Conservation (phyloP, 2,329 filamentous ascomycete species). For the Pseudogymnoascus sp. region DNA sequence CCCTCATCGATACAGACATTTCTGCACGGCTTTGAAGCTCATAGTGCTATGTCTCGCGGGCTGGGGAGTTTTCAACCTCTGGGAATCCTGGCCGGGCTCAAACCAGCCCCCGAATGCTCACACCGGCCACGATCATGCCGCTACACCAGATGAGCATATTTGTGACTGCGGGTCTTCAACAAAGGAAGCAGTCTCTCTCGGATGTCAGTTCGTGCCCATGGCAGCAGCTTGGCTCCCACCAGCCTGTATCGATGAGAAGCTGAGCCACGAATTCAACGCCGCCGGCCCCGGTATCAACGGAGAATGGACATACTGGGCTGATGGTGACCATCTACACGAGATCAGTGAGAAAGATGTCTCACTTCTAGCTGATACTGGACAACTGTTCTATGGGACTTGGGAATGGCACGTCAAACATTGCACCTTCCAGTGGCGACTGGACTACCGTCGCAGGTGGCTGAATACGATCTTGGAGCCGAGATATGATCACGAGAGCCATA, state of each 20-base stretch:
- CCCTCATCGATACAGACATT: no score
- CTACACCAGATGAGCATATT: no score
- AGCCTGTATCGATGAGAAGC: conserved; percentile 29
- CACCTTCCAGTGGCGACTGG: conserved; percentile 30
- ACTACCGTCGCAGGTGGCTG: conserved; percentile 13
- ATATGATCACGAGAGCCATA: conserved; percentile 16
- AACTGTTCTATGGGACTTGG: conserved; percentile 18
- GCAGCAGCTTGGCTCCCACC: conserved; percentile 31
- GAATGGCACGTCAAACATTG: conserved; percentile 31
- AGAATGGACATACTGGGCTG: conserved; percentile 29
- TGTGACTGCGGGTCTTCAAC: conserved; percentile 30
- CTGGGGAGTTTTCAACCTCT: no score
- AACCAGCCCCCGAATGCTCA: no score
- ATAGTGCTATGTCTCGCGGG: no score
- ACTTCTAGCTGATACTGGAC: conserved; percentile 18
- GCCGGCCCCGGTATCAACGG: conserved; percentile 26
- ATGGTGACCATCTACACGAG: conserved; percentile 20
- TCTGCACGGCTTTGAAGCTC: no score
- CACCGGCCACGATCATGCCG: no score
- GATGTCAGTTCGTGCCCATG: conserved; percentile 31
- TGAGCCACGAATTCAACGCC: conserved; percentile 29
- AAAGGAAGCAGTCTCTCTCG: conserved; percentile 22
- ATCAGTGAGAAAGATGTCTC: conserved; percentile 18
- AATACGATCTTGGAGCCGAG: conserved; percentile 22
- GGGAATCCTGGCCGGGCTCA: no score